Conservation (phyloP, 2,329 filamentous ascomycete species). For the Gliomastix tumulicola region DNA sequence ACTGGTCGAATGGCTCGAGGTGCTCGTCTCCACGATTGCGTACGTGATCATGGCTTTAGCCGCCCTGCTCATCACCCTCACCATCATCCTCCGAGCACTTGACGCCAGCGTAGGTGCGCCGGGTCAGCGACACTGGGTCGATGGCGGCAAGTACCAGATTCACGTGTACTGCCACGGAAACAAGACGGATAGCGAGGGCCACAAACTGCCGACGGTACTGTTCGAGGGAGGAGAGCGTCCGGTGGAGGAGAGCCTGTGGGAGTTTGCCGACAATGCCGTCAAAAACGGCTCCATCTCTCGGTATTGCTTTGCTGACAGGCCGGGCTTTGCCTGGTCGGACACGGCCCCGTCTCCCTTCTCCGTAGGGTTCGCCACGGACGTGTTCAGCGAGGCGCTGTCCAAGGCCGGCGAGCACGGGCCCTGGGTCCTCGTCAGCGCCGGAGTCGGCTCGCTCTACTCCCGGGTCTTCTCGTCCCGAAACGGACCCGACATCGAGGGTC, state of each 20-base stretch:
- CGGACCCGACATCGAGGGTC: conserved; percentile 62
- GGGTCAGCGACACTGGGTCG: conserved; percentile 73
- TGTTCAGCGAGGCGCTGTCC: conserved; percentile 77
- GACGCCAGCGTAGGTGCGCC: conserved; percentile 69
- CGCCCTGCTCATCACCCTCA: conserved; percentile 69
- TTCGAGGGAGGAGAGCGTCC: conserved; percentile 78
- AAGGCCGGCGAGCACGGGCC: conserved; percentile 76
- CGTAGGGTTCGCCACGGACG: conserved; percentile 87
- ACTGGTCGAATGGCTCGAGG: conserved; percentile 75
- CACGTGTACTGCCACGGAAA: conserved; percentile 81
- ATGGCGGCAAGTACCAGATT: conserved; percentile 76
- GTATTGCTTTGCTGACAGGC: conserved; percentile 94
- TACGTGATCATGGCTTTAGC: conserved; percentile 63
- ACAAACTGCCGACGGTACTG: conserved; percentile 67
- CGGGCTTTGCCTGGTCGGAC: conserved; percentile 81
- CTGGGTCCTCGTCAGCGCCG: conserved; percentile 82
- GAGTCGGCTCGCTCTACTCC: conserved; percentile 81
- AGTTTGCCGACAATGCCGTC: conserved; percentile 69
- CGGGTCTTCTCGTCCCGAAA: conserved; percentile 88
- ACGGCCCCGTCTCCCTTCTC: conserved; percentile 91
- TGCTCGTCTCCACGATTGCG: conserved; percentile 67
- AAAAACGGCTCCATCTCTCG: conserved; percentile 75
- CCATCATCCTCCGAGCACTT: conserved; percentile 69
- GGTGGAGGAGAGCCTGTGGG: conserved; percentile 71
- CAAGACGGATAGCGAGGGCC: conserved; percentile 44